A percentile compares a stretch with the other conserved stretches of the same genome.
These are phyloP conservation scores for Tulasnella sp. DNA, from an alignment of 768 basidiomycete species.

Conservation along the genomic window DNA sequence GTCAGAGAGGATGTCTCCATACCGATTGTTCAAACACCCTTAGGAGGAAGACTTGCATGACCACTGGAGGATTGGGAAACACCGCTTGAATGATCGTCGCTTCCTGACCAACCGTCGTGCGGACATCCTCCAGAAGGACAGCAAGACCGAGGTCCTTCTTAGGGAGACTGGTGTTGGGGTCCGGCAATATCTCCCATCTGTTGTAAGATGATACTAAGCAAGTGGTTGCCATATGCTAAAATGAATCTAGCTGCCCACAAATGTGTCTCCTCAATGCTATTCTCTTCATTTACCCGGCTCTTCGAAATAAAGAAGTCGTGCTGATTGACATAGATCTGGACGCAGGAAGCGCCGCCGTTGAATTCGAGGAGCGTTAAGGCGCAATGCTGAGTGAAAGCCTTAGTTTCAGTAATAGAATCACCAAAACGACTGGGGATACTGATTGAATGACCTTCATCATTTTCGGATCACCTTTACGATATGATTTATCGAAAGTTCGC, in stretches of 20 bases:
- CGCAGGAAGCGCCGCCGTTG: slow-evolving; percentile 92
- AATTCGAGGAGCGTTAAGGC: slow-evolving; percentile 95
- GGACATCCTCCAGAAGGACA: slow-evolving; percentile 76
- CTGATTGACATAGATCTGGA: slow-evolving; percentile 98
- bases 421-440: background rate
- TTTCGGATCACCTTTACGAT: slow-evolving; percentile 93
- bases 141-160: slow-evolving; percentile 66
- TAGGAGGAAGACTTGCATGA: slow-evolving; percentile 97
- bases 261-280: slow-evolving; percentile 42
- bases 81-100: slow-evolving; percentile 97
- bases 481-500: slow-evolving; percentile 87
- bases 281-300: slow-evolving; percentile 65
- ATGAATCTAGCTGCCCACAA: slow-evolving; percentile 34
- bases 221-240: background rate
- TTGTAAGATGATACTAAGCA: slow-evolving; percentile 1
- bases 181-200: slow-evolving; percentile 74
- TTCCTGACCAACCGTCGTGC: slow-evolving; percentile 85
- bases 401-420: background rate
- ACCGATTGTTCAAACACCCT: slow-evolving; percentile 96
- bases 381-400: slow-evolving; percentile 62
- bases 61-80: slow-evolving; percentile 89
- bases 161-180: slow-evolving; percentile 69
- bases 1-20: slow-evolving; percentile 25
- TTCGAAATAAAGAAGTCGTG: slow-evolving; percentile 94
- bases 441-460: slow-evolving; percentile 74